These are phyloP conservation scores for Apiosordaria backusii DNA, from an alignment of 495 filamentous ascomycete genomes.

Conservation along the genomic window DNA sequence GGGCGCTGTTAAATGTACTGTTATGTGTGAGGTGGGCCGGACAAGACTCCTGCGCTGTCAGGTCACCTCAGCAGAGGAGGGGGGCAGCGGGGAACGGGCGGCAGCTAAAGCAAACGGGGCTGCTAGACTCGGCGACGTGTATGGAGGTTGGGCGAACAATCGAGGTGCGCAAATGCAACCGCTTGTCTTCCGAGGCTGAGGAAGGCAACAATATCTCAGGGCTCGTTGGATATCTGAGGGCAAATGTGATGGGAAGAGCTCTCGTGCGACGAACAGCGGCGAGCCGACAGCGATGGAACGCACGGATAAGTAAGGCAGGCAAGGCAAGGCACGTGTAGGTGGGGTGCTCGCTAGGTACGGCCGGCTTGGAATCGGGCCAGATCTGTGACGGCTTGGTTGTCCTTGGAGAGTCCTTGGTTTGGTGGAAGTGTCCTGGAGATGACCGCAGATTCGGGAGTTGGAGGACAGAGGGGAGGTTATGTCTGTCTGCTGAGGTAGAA, in stretches of 20 bases:
- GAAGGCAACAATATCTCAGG: too few species aligned
- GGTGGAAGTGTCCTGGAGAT: too few species aligned
- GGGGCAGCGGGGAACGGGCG: background rate
- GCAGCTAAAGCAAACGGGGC: background rate
- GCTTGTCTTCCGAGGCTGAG: background rate
- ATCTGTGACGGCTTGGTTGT: background rate
- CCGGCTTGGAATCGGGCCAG: background rate
- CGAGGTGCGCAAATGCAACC: constrained; percentile 11
- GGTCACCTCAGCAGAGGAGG: constrained; percentile 1
- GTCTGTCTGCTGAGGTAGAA: background rate
- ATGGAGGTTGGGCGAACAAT: background rate
- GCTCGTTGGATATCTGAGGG: background rate
- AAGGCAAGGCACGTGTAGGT: background rate
- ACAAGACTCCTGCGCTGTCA: constrained; percentile 8
- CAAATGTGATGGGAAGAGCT: background rate
- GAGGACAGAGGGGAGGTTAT: background rate
- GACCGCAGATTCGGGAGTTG: background rate
- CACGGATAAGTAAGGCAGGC: background rate
- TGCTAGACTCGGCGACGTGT: background rate
- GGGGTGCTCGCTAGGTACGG: background rate
- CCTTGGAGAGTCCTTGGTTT: background rate
- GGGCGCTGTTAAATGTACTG: constrained; percentile 3
- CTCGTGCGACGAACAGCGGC: background rate
- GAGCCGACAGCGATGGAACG: background rate
- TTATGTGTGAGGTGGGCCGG: constrained; percentile 7